These are phyloP conservation scores for Clitoria ternatea DNA, from an alignment of 306 rosid genomes.

Conservation along the genomic window DNA sequence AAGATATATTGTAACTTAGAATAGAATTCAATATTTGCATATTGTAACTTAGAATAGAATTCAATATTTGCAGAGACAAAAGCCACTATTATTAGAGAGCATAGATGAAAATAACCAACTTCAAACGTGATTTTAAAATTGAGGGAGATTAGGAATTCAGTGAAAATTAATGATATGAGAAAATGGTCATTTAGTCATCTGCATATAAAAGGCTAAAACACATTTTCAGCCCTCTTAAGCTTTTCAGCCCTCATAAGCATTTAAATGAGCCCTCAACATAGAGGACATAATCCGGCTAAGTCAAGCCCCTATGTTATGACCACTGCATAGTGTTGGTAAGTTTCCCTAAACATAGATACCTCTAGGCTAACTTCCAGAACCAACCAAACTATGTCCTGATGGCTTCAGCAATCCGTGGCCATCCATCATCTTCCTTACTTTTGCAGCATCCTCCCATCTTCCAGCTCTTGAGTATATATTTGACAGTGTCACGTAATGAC, in stretches of 20 bases:
- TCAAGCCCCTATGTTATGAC: no score
- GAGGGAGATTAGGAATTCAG: not conserved
- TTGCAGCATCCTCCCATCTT: conserved; percentile 42
- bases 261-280: no score
- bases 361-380: conserved; percentile 9
- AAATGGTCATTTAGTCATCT: no score
- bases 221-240: no score
- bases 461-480: conserved; percentile 45
- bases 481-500: conserved; percentile 48
- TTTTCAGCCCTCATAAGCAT: no score
- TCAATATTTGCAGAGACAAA: conserved; percentile 8
- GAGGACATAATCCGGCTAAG: no score
- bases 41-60: conserved; percentile 12
- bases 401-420: conserved; percentile 39
- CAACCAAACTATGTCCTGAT: conserved; percentile 43
- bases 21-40: no score
- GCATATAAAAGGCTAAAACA: no score
- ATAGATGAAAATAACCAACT: not conserved
- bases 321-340: no score
- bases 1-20: no score
- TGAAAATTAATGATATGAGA: conserved; percentile 11
- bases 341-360: no score
- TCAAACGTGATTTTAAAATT: not conserved
- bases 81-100: not conserved
- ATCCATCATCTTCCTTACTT: conserved; percentile 40